Evolutionary conservation across 2,329 filamentous ascomycete genomes (phyloP).

Genomic region (Aspergillus melleus): DNA sequence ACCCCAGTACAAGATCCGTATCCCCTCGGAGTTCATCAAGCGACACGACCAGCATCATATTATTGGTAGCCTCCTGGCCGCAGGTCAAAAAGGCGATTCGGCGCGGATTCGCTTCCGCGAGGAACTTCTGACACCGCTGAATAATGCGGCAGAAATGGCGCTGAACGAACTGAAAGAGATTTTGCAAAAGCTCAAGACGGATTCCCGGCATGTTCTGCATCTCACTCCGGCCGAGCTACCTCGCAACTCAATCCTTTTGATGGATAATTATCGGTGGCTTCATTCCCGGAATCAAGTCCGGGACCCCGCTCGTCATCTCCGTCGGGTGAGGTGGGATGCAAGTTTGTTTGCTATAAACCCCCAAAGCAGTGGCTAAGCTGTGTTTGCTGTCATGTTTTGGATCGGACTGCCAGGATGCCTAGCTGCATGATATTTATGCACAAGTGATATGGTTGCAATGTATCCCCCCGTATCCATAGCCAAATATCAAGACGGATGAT

Average conservation of each 20-base stretch:
- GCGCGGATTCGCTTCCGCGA: constrained; percentile 7
- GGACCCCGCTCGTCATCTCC: no score
- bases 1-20: constrained; percentile 34
- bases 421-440: no score
- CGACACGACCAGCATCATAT: constrained; percentile 16
- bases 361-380: no score
- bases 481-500: no score
- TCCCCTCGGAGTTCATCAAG: constrained; percentile 37
- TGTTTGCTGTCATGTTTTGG: no score
- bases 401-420: no score
- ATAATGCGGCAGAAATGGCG: constrained; percentile 23
- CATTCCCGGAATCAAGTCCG: background rate
- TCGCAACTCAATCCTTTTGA: background rate
- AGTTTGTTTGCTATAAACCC: no score
- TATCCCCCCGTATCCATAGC: no score
- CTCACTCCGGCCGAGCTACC: background rate
- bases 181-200: constrained; percentile 16
- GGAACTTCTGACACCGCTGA: constrained; percentile 14
- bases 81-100: background rate
- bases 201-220: background rate
- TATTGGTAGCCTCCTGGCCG: constrained; percentile 22
- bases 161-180: constrained; percentile 29
- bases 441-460: no score
- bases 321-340: no score
- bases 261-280: background rate